Evolutionary conservation across 164 flowering plant genomes (phyloP).

Genomic region (Buxus sempervirens): DNA sequence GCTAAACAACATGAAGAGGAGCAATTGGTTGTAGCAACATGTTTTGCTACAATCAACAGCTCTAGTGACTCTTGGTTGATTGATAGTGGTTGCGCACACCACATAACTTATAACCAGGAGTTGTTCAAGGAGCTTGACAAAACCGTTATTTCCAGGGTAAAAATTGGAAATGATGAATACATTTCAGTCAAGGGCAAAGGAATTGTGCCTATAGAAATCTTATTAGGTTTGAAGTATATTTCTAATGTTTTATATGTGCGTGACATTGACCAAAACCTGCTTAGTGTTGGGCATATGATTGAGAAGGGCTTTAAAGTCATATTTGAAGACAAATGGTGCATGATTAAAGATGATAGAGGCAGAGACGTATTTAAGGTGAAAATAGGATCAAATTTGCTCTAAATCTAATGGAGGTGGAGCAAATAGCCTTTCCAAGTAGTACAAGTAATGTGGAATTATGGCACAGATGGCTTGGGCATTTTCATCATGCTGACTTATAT

Average conservation of each 20-base stretch:
- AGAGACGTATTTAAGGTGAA: background rate
- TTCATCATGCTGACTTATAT: background rate
- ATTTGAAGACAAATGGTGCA: conserved; percentile 11
- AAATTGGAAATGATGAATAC: conserved; percentile 10
- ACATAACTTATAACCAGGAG: conserved; percentile 21
- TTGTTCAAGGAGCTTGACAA: too few relatives aligned
- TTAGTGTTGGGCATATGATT: conserved; percentile 21
- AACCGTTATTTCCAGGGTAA: conserved; percentile 1
- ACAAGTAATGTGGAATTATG: background rate
- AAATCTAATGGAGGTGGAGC: conserved; percentile 5
- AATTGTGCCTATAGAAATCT: background rate
- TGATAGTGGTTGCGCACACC: conserved; percentile 25
- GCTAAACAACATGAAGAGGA: background rate
- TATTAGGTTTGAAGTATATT: conserved; percentile 4
- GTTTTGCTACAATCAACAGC: conserved; percentile 4
- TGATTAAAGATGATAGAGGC: background rate
- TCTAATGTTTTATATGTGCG: conserved; percentile 17
- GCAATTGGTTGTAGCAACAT: conserved; percentile 6
- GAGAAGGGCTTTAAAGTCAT: conserved; percentile 10
- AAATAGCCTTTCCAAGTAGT: background rate
- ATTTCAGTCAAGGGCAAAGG: conserved; percentile 7
- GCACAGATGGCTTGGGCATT: conserved; percentile 11
- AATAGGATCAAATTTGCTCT: background rate
- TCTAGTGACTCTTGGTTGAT: conserved; percentile 14
- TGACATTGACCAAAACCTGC: conserved; percentile 21